Conservation (phyloP, 1,139 yeast species). For the Yamadazyma diospyri region DNA sequence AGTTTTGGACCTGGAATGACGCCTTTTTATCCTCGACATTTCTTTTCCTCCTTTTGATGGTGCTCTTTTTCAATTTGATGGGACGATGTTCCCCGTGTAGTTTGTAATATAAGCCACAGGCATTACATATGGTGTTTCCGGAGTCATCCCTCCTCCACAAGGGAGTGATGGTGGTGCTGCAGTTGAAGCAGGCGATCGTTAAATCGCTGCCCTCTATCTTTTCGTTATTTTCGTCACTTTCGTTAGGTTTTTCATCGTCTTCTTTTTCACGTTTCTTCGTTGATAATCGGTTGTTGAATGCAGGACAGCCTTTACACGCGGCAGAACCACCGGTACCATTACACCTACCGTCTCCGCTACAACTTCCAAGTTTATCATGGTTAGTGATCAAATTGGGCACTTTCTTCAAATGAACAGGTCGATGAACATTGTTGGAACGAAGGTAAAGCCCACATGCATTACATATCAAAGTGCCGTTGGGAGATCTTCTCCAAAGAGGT, state of each 20-base stretch:
- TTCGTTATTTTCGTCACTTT: background rate
- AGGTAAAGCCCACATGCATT: conserved; percentile 69
- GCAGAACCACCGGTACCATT: conserved; percentile 84
- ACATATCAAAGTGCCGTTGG: conserved; percentile 62
- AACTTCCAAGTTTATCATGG: conserved; percentile 51
- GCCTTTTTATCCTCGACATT: conserved; percentile 18
- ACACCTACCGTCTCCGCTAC: conserved; percentile 82
- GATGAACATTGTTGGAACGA: conserved; percentile 50
- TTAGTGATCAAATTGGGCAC: conserved; percentile 59
- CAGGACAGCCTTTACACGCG: conserved; percentile 82
- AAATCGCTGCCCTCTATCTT: conserved; percentile 22
- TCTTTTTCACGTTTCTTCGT: conserved; percentile 3
- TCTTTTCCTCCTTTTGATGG: conserved; percentile 73
- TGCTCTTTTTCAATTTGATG: conserved; percentile 64
- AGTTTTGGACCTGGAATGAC: conserved; percentile 1
- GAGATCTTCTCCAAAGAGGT: conserved; percentile 69
- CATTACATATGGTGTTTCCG: conserved; percentile 83
- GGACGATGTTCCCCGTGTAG: conserved; percentile 82
- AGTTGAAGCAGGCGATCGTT: conserved; percentile 76
- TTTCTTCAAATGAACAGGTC: conserved; percentile 61
- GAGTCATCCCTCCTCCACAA: conserved; percentile 81
- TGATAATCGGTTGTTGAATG: conserved; percentile 66
- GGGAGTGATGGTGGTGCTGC: conserved; percentile 82
- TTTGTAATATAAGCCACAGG: conserved; percentile 78
- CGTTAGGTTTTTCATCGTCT: background rate